Base-by-base conservation (phyloP, 257 asterid genomes). In the Cruciata laevipes region DNA sequence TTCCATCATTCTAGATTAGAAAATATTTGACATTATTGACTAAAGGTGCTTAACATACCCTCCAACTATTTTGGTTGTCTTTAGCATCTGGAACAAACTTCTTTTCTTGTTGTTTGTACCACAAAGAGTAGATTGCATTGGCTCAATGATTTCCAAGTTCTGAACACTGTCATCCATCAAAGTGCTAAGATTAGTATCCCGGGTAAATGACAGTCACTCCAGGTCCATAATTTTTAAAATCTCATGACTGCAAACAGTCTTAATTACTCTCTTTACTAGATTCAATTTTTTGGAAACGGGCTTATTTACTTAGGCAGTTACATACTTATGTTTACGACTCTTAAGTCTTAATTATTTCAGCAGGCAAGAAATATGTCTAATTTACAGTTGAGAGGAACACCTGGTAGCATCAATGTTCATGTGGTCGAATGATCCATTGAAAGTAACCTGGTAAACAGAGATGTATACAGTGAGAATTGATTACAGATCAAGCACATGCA, bases 381-480 rank as follows among this genome's bases (percentile, higher is more conserved):
- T 27, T 27, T 27, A 27, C 30, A 44, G 57, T 63, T 55, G 60
- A 74, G 65, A 75, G 79, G 71, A 71, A 64, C 80, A 93, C 98
- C 98, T 93, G 40, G 99, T 86, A 70, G 96, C 88, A 61, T 93
- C 99, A 76, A 93, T 90, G 76, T 86, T 93, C 97, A 93, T 83
- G 87, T 93, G 99, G 76, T 90, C 99, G 72, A 90, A 93, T 70
- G 97, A 90, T 84, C 99, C 99, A 70, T 93, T 93, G 65, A 93
- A 93, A 42, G 97, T 85, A 68, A 93, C 97, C 98, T 93, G 90
- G 51, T 65, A 81, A 69, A 73, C 37, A 65, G 44, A 70, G 49
- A 73, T 60, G 42, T 14, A 16, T 21, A 2, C 40, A 10, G 52
- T 25, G 16, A 70, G 70, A 56, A 63, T 24, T 52, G 64, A 35